These are phyloP conservation scores for Pseudohalonectria lignicola DNA, from an alignment of 2,329 filamentous ascomycete species.

Conservation along the genomic window DNA sequence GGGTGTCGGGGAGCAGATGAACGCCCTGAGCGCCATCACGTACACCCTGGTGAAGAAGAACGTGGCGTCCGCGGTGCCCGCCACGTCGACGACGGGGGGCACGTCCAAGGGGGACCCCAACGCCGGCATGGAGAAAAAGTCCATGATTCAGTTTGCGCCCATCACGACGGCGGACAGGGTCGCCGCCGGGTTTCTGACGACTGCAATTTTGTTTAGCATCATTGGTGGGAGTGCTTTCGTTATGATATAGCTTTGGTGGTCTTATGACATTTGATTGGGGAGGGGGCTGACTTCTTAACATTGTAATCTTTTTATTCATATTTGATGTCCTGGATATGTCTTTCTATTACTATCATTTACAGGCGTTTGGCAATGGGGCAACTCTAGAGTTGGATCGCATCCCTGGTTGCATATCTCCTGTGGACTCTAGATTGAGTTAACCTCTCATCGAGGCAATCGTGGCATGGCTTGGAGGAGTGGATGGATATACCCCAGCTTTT, in stretches of 20 bases:
- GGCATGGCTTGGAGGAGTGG: too few species aligned
- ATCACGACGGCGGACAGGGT: constrained; percentile 41
- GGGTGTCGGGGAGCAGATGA: constrained; percentile 63
- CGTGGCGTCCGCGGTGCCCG: constrained; percentile 22
- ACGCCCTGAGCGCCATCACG: constrained; percentile 51
- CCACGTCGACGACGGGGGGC: constrained; percentile 46
- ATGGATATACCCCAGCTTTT: too few species aligned
- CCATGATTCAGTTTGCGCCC: constrained; percentile 16
- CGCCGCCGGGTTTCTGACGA: constrained; percentile 45
- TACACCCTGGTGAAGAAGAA: constrained; percentile 37
- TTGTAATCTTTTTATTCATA: background rate
- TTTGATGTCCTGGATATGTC: background rate
- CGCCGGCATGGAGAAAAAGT: constrained; percentile 25
- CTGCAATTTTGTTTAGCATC: constrained; percentile 34
- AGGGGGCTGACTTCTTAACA: background rate
- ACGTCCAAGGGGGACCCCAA: constrained; percentile 40
- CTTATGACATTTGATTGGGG: too few species aligned
- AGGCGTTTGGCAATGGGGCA: too few species aligned
- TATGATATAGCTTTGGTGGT: too few species aligned
- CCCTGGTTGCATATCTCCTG: too few species aligned
- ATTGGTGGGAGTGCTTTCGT: constrained; percentile 39
- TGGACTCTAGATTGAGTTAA: too few species aligned
- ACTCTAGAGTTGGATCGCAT: too few species aligned
- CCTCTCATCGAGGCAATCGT: too few species aligned
- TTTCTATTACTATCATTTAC: background rate